Base-by-base conservation (phyloP, 2,329 filamentous ascomycete genomes). In the Dactylellina parvicollis region DNA sequence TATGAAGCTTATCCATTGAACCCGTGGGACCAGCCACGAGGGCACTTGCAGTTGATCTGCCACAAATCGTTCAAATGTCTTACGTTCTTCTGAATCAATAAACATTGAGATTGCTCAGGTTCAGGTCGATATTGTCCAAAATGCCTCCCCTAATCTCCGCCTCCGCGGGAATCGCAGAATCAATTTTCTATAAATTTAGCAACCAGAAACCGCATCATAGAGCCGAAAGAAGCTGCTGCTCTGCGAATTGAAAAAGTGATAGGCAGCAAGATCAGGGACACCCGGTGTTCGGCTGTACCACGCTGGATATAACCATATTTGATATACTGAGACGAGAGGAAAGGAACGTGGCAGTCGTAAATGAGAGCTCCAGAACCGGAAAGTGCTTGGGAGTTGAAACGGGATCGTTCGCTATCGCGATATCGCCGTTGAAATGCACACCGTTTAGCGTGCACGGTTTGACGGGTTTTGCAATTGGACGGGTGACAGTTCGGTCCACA, bases 361-460 rank as follows among this genome's bases (percentile, higher is more conserved):
- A 18, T n/a, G 26, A 52, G 24, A 30, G 12, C 22, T n/a, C 12
- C 22, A 10, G 9, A n/a, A n/a, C n/a, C n/a, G n/a, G n/a, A 42
- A 4, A 4, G 8, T 4, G 38, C 4, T 42, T 42, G 20, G 20
- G 20, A 8, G 8, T 5, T 47, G 42, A 47, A 47, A 20, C 42
- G n/a, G 20, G 46, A 26, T 3, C 14, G 8, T 26, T 49, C 3
- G 18, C n/a, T 57, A 47, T 67, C 62, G 52, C 52, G 52, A 59
- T 49, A 67, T 59, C 62, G 62, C 62, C 42, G 62, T 44, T 52
- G 42, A n/a, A n/a, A n/a, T n/a, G n/a, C n/a, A n/a, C n/a, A n/a
- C n/a, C n/a, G n/a, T n/a, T n/a, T n/a, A n/a, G n/a, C 54, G 59
- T 67, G 62, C 62, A 57, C 24, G n/a, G 62, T 59, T 67, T 59